Evolutionary conservation across 345 rosid species (phyloP), one percentile per base, ranked within the genome.

Genomic region (Gossypium ekmanianum): DNA sequence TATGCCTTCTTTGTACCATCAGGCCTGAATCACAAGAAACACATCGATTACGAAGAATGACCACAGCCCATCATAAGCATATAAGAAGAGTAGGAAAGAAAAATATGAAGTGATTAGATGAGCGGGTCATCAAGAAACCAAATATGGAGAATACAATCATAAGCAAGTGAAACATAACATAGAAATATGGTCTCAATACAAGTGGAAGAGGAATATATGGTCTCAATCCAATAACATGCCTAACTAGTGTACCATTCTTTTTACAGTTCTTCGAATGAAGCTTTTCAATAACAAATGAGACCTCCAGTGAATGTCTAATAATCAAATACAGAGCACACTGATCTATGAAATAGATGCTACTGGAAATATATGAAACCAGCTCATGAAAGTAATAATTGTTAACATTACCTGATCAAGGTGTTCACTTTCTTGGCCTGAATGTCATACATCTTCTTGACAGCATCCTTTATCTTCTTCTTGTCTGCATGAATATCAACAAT

Each of bases 1-100:
- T 87, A 91, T 1, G 98, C 98, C 83, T 91, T 92, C 91, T 94
- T 94, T 0, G 95, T 92, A 17, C 97, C 98, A 82, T 94, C 95
- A 10, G 98, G 98, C 93, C 97, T 90, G 88, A 29, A 65, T 24
- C 41, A 73, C 13, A 51, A 56, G 7, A 63, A 62, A 63, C 34
- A 61, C 7, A 17, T 24, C 0, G 44, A 55, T 34, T 20, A 10
- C 6, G n/a, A 58, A 7, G 11, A 68, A 13, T 48, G 50, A 22
- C 22, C 22, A 0, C 58, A 24, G n/a, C 7, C 9, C 3, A 22
- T 11, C 22, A 13, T 67, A 63, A 41, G 24, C 50, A 64, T 43
- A n/a, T 7, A 39, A 17, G 11, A 9, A 17, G 45, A 1, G 4
- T 22, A 14, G 39, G 3, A 26, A 13, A 4, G 10, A 26, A 13